A percentile compares a stretch with the other conserved stretches of the same genome.
Conservation (phyloP, 352 stramenopile species). For the Phytophthora tentaculata region DNA sequence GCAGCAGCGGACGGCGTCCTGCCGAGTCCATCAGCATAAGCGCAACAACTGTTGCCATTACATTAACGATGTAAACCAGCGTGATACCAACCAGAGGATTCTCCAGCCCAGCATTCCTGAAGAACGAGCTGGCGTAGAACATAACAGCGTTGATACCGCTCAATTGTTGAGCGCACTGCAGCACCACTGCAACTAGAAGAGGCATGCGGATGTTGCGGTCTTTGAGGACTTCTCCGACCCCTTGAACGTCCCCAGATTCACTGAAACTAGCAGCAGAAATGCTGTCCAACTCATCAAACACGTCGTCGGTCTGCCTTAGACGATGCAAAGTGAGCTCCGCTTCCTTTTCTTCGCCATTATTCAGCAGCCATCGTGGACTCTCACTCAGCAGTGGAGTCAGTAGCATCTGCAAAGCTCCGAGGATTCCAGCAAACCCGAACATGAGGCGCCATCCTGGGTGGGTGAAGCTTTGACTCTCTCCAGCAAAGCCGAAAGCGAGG, state of each 20-base stretch:
- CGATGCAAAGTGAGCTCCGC: constrained; percentile 53
- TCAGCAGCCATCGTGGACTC: constrained; percentile 71
- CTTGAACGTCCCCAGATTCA: constrained; percentile 55
- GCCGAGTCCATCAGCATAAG: constrained; percentile 79
- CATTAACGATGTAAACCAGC: constrained; percentile 74
- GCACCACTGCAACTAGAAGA: constrained; percentile 63
- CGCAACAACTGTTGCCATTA: constrained; percentile 70
- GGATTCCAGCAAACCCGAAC: constrained; percentile 67
- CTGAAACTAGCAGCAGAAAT: constrained; percentile 69
- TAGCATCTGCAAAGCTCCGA: constrained; percentile 56
- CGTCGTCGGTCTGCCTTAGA: constrained; percentile 60
- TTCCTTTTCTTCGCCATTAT: constrained; percentile 62
- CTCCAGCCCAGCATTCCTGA: constrained; percentile 63
- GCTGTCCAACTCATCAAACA: constrained; percentile 74
- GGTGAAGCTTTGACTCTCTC: constrained; percentile 47
- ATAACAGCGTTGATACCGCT: constrained; percentile 82
- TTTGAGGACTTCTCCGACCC: constrained; percentile 56
- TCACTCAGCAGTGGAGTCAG: constrained; percentile 63
- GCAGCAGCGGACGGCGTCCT: constrained; percentile 62
- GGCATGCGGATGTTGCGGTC: constrained; percentile 62
- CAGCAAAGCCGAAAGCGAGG: constrained; percentile 68
- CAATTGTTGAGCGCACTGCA: constrained; percentile 75
- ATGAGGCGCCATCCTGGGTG: constrained; percentile 70
- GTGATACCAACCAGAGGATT: constrained; percentile 65
- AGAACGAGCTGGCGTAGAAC: constrained; percentile 83